A percentile compares a stretch with the other conserved stretches of the same genome.
Evolutionary conservation across 306 rosid species (phyloP).

Genomic region (Lathyrus aphaca): DNA sequence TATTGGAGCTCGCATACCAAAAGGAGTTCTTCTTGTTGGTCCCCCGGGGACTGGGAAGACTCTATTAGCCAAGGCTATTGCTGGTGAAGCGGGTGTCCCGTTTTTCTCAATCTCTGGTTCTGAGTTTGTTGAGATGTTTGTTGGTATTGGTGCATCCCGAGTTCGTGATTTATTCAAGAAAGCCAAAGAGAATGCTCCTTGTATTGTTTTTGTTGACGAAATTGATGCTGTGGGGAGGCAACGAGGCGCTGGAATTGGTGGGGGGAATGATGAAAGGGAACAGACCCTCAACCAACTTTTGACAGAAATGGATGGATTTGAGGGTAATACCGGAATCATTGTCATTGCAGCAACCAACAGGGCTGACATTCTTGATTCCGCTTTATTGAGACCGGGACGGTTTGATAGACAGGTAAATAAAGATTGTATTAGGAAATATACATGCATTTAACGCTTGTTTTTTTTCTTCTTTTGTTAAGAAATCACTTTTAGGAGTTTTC

Average conservation of each 20-base stretch:
- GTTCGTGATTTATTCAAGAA: constrained; percentile 98
- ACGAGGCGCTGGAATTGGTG: constrained; percentile 97
- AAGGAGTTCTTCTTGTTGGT: constrained; percentile 97
- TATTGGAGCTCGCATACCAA: constrained; percentile 97
- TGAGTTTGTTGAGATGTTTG: constrained; percentile 98
- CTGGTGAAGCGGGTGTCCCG: constrained; percentile 99
- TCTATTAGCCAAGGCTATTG: constrained; percentile 91
- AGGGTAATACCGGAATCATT: constrained; percentile 92
- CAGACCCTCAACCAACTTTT: constrained; percentile 98
- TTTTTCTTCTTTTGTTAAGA: too few species aligned
- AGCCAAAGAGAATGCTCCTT: constrained; percentile 99
- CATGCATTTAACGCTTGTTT: not conserved
- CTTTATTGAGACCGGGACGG: constrained; percentile 92
- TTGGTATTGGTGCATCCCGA: constrained; percentile 99
- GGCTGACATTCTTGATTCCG: constrained; percentile 97
- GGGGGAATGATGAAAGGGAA: constrained; percentile 98
- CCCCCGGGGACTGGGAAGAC: constrained; percentile 99
- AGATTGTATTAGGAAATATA: constrained; percentile 7
- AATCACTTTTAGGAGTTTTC: too few species aligned
- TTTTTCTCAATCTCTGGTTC: constrained; percentile 99
- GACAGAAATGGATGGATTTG: constrained; percentile 99
- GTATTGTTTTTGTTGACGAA: constrained; percentile 98
- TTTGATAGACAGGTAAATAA: constrained; percentile 83
- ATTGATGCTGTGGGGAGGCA: constrained; percentile 98
- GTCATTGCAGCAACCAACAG: constrained; percentile 99